Conservation (phyloP, 1,284 basidiomycete species). For the Agroathelia rolfsii region DNA sequence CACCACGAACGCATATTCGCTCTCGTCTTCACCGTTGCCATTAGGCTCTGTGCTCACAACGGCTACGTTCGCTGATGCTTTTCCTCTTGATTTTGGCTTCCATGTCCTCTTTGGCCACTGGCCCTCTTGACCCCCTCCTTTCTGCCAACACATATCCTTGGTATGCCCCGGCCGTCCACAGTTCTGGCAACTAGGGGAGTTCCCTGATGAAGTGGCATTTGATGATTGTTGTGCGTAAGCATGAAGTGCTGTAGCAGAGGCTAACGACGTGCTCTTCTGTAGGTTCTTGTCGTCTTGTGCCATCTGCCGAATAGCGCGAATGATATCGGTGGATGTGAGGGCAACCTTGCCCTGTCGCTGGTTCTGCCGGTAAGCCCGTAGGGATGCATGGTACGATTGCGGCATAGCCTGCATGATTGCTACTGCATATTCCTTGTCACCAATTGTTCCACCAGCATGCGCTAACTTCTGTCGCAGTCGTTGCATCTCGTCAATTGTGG, state of each 20-base stretch:
- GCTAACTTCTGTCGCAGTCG: constrained; percentile 16
- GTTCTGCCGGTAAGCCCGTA: neutral
- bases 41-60: too few relatives aligned
- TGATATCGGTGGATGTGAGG: constrained; percentile 9
- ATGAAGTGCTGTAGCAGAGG: neutral
- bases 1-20: too few relatives aligned
- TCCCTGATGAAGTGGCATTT: neutral
- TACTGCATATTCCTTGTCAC: constrained; percentile 13
- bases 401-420: constrained; percentile 3
- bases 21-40: too few relatives aligned
- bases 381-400: neutral
- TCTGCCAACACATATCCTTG: constrained; percentile 17
- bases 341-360: neutral
- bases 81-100: too few relatives aligned
- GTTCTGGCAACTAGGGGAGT: too few relatives aligned
- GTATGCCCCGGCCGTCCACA: constrained; percentile 17
- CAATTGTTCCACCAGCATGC: constrained; percentile 14
- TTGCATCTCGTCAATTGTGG: constrained; percentile 15
- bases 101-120: constrained; percentile 14
- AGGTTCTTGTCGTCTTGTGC: constrained; percentile 7
- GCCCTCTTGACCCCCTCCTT: constrained; percentile 21
- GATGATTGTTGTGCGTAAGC: neutral
- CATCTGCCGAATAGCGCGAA: constrained; percentile 14
- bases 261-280: too few relatives aligned
- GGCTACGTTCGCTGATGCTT: too few relatives aligned